phyloP scores from a whole-genome alignment of 2,329 filamentous ascomycete genomes.

The Trichoderma hamatum region DNA sequence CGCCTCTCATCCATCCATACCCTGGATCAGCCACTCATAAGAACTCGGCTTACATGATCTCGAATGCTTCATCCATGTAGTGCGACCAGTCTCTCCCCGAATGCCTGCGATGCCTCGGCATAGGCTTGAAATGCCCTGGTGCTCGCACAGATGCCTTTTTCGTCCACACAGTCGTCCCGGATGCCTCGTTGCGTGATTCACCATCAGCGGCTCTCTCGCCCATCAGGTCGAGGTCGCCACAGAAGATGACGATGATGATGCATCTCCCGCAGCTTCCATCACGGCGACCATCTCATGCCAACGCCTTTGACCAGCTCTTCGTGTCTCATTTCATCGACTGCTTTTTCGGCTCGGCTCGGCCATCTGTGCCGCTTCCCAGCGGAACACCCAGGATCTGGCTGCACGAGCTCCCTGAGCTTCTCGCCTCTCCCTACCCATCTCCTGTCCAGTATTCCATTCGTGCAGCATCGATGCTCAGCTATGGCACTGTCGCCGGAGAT shows the following conservation, averaged over 20 bases:
- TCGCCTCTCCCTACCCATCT: background rate
- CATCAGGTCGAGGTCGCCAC: background rate
- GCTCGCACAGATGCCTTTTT: constrained; percentile 29
- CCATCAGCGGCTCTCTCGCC: background rate
- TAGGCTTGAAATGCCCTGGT: constrained; percentile 24
- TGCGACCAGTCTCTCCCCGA: constrained; percentile 27
- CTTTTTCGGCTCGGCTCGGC: constrained; percentile 20
- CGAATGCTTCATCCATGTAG: constrained; percentile 10
- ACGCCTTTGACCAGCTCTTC: constrained; percentile 29
- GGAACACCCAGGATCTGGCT: constrained; percentile 21
- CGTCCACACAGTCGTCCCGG: constrained; percentile 15
- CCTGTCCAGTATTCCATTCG: constrained; percentile 24
- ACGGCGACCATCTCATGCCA: constrained; percentile 10
- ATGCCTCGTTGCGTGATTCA: constrained; percentile 1
- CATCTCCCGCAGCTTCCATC: background rate
- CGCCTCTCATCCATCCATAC: background rate
- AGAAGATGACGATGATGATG: background rate
- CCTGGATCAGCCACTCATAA: background rate
- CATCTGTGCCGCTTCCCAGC: background rate
- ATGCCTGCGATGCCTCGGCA: constrained; percentile 24
- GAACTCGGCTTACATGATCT: background rate
- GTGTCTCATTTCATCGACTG: constrained; percentile 29
- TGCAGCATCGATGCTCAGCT: constrained; percentile 27
- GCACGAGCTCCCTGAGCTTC: constrained; percentile 22
- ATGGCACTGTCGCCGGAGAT: constrained; percentile 13